Evolutionary conservation across 1,139 yeast species (phyloP), one percentile per base, ranked within the genome.

Genomic region (Pichia sp.): DNA sequence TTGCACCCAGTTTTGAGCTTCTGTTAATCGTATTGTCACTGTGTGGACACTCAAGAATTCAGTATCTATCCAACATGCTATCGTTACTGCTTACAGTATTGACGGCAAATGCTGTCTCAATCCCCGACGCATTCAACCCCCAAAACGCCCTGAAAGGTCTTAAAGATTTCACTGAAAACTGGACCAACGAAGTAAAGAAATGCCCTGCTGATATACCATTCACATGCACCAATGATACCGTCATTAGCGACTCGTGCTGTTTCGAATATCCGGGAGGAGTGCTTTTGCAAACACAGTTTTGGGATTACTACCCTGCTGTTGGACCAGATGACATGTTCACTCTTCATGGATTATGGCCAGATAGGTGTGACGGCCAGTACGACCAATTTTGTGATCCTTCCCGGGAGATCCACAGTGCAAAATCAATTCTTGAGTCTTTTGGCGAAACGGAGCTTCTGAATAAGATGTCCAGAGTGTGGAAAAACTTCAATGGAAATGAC

Each of bases 261-360:
- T 89, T 84, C 68, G 97, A 92, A 67, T 79, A 83, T 50, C 95
- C 96, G 2, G 93, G 95, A 38, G 97, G 98, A 1, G 78, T 90
- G 15, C 75, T 92, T 45, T 71, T 92, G 50, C 88, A 85, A 64
- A 89, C 98, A 0, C 98, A 93, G 68, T 90, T 92, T 70, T 93
- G 98, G 98, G 96, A 90, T 69, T 89, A 87, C 66, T 74, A 75
- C 57, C 97, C 97, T 0, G 84, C 95, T 2, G 77, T 85, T 57
- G 96, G 97, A 1, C 87, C 89, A 0, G 75, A 79, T 49, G 85
- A 90, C 61, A 74, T 82, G 58, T 93, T 90, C 71, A 93, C 98
- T 0, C 72, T 89, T 40, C 95, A 88, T 67, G 96, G 96, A 0
- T 71, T 87, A 51, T 88, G 96, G 96, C 90, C 92, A 5, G 95